Conservation (phyloP, 1,139 yeast species). For the Candida smagusa region DNA sequence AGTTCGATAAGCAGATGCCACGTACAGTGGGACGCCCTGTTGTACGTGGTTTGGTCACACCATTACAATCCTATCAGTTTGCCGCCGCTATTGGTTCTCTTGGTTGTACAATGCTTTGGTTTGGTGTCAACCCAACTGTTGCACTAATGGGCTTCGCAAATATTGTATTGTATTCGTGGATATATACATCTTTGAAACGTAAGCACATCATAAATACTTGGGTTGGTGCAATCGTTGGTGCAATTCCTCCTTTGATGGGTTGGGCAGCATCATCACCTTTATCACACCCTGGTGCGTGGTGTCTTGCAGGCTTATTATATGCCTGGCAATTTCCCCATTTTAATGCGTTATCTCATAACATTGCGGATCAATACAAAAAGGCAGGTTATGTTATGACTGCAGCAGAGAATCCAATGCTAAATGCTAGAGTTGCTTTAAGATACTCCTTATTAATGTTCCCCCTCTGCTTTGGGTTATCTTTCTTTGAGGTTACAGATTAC, state of each 20-base stretch:
- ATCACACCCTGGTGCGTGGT: constrained; percentile 91
- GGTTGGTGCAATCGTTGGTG: constrained; percentile 98
- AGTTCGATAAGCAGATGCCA: constrained; percentile 81
- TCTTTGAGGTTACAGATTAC: constrained; percentile 80
- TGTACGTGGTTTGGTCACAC: constrained; percentile 75
- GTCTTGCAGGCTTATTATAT: constrained; percentile 80
- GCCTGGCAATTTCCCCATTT: constrained; percentile 99
- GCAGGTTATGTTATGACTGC: constrained; percentile 98
- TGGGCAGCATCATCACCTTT: constrained; percentile 94
- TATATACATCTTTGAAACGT: constrained; percentile 87
- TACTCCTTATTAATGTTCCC: constrained; percentile 92
- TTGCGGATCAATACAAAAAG: constrained; percentile 79
- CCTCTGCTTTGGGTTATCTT: constrained; percentile 77
- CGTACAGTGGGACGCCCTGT: constrained; percentile 90
- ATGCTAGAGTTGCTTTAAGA: constrained; percentile 90
- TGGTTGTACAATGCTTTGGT: constrained; percentile 67
- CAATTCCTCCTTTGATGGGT: constrained; percentile 98
- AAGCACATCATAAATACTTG: constrained; percentile 86
- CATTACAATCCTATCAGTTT: constrained; percentile 74
- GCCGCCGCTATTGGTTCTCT: constrained; percentile 69
- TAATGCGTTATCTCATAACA: constrained; percentile 84
- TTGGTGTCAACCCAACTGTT: constrained; percentile 85
- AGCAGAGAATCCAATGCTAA: constrained; percentile 83
- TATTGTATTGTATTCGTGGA: constrained; percentile 81
- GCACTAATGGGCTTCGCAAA: constrained; percentile 75